Percentiles rank a stretch among this genome's conserved stretches.
phyloP scores from a whole-genome alignment of 345 rosid species.

The Arabis alpina region DNA sequence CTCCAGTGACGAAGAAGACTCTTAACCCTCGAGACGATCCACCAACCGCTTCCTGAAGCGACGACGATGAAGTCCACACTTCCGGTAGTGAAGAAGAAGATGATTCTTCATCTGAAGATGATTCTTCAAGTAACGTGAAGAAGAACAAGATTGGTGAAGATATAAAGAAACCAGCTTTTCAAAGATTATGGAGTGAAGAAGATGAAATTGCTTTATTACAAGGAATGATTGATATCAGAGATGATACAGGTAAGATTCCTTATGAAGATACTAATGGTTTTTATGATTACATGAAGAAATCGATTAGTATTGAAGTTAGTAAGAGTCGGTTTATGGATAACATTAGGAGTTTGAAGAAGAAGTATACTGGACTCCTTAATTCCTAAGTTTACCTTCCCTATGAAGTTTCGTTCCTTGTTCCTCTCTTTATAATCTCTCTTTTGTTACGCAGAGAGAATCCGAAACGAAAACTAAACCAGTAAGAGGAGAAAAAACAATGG shows the following conservation, averaged over 20 bases:
- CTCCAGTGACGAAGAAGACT: constrained; percentile 28
- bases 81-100: constrained; percentile 31
- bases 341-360: constrained; percentile 52
- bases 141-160: constrained; percentile 27
- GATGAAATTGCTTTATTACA: constrained; percentile 50
- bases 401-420: no score
- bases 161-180: constrained; percentile 31
- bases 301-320: constrained; percentile 44
- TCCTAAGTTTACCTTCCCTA: constrained; percentile 22
- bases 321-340: constrained; percentile 53
- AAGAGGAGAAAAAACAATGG: neutral
- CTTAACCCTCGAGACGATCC: constrained; percentile 35
- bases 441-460: constrained; percentile 1
- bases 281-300: constrained; percentile 45
- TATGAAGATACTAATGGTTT: constrained; percentile 42
- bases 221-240: constrained; percentile 47
- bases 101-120: constrained; percentile 38
- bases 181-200: constrained; percentile 54
- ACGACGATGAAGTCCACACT: constrained; percentile 42
- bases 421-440: neutral
- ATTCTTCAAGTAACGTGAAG: constrained; percentile 4
- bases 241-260: constrained; percentile 42
- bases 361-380: constrained; percentile 37
- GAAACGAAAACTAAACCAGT: neutral
- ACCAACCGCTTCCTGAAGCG: constrained; percentile 45